Percentiles rank a stretch among this genome's conserved stretches.
Conservation (phyloP, 768 basidiomycete genomes). For the Amanita thiersii region DNA sequence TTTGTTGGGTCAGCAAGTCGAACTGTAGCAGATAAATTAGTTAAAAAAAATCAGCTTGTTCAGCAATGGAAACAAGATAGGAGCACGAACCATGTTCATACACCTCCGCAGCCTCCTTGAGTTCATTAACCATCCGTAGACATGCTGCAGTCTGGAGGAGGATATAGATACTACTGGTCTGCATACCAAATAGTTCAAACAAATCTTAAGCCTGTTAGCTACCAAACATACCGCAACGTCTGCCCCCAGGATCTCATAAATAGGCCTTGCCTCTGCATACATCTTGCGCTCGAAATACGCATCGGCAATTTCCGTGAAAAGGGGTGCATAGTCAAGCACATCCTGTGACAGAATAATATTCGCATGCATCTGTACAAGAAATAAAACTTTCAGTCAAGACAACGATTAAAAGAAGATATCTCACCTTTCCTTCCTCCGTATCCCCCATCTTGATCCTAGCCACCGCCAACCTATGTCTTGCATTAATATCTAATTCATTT, state of each 20-base stretch:
- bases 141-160: constrained; percentile 78
- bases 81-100: constrained; percentile 70
- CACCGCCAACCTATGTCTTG: constrained; percentile 78
- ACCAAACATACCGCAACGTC: constrained; percentile 53
- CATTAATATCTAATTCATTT: constrained; percentile 63
- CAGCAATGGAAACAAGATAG: background rate
- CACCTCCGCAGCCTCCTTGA: constrained; percentile 72
- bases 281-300: constrained; percentile 71
- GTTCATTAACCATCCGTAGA: constrained; percentile 65
- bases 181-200: constrained; percentile 1
- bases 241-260: constrained; percentile 72
- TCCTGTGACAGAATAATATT: constrained; percentile 64
- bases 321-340: constrained; percentile 63
- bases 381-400: background rate
- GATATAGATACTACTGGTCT: constrained; percentile 72
- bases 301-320: constrained; percentile 81
- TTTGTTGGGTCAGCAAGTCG: constrained; percentile 65
- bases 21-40: constrained; percentile 37
- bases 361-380: constrained; percentile 58
- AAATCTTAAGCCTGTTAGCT: background rate
- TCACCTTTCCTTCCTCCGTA: constrained; percentile 73
- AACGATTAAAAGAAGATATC: constrained; percentile 14
- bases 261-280: constrained; percentile 71
- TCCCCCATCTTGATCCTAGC: constrained; percentile 78
- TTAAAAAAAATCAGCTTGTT: too few species aligned